phyloP scores from a whole-genome alignment of 2,329 filamentous ascomycete species.

The Macrophomina phaseolina region DNA sequence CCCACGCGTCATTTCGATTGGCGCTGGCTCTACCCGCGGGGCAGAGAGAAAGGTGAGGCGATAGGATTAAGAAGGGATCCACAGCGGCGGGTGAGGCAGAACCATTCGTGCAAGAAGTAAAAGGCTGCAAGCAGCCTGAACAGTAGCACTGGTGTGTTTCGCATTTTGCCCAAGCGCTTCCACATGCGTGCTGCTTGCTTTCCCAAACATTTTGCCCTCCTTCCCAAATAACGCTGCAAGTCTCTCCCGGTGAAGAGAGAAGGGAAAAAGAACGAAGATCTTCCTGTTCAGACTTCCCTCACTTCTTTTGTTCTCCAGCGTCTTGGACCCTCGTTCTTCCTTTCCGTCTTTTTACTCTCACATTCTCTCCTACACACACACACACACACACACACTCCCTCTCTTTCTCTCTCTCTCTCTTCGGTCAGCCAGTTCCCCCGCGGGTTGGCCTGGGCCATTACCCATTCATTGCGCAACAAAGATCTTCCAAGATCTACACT shows the following conservation, averaged over 20 bases:
- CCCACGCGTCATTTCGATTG: constrained; percentile 1
- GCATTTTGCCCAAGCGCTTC: background rate
- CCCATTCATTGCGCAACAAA: background rate
- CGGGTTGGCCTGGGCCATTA: background rate
- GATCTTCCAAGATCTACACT: background rate
- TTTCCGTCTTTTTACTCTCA: background rate
- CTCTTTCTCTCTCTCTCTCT: background rate
- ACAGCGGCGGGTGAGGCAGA: constrained; percentile 10
- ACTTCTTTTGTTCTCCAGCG: background rate
- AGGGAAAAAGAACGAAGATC: constrained; percentile 3
- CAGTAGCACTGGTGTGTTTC: constrained; percentile 13
- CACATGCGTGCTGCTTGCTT: constrained; percentile 3
- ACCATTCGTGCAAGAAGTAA: background rate
- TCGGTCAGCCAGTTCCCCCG: background rate
- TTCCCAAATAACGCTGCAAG: background rate
- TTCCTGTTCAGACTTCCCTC: background rate
- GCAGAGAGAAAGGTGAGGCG: background rate
- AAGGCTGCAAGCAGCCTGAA: constrained; percentile 12
- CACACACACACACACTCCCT: too few relatives aligned
- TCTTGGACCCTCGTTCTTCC: background rate
- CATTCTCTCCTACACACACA: too few relatives aligned
- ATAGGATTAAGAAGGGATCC: constrained; percentile 3
- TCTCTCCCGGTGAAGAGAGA: background rate
- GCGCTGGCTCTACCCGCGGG: background rate
- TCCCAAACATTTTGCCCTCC: background rate